Conservation (phyloP, 1,284 basidiomycete genomes). For the Ustilago nuda region DNA sequence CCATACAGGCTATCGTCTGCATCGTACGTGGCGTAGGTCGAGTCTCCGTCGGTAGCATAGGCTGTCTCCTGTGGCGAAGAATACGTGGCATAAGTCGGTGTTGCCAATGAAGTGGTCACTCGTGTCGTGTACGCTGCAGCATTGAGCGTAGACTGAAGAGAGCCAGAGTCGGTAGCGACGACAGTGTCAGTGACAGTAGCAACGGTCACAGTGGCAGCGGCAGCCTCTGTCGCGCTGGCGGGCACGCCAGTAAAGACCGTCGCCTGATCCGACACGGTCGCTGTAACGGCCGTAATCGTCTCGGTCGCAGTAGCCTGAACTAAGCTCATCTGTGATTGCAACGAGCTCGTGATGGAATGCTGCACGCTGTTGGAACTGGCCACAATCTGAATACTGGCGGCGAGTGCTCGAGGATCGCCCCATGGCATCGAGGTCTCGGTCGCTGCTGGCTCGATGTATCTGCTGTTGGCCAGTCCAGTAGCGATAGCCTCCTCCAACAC, state of each 20-base stretch:
- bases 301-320: slow-evolving; percentile 31
- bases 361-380: slow-evolving; percentile 51
- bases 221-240: slow-evolving; percentile 10
- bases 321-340: slow-evolving; percentile 29
- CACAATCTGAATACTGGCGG: slow-evolving; percentile 38
- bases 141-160: slow-evolving; percentile 5
- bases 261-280: slow-evolving; percentile 25
- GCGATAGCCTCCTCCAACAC: slow-evolving; percentile 26
- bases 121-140: slow-evolving; percentile 2
- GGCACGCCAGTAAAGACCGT: slow-evolving; percentile 28
- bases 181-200: not conserved
- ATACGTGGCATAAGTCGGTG: not conserved
- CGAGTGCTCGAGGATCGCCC: slow-evolving; percentile 47
- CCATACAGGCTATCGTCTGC: not conserved
- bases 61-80: not conserved
- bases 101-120: not conserved
- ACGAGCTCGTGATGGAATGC: slow-evolving; percentile 33
- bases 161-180: not conserved
- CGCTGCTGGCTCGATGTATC: slow-evolving; percentile 30
- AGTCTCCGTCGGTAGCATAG: slow-evolving; percentile 1
- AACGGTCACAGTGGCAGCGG: slow-evolving; percentile 10
- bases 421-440: slow-evolving; percentile 42
- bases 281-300: slow-evolving; percentile 30
- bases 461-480: slow-evolving; percentile 19
- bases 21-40: not conserved